A percentile compares a stretch with the other conserved stretches of the same genome.
Conservation (phyloP, 805 yeast species). For the Wilhelminamyces savonicus region DNA sequence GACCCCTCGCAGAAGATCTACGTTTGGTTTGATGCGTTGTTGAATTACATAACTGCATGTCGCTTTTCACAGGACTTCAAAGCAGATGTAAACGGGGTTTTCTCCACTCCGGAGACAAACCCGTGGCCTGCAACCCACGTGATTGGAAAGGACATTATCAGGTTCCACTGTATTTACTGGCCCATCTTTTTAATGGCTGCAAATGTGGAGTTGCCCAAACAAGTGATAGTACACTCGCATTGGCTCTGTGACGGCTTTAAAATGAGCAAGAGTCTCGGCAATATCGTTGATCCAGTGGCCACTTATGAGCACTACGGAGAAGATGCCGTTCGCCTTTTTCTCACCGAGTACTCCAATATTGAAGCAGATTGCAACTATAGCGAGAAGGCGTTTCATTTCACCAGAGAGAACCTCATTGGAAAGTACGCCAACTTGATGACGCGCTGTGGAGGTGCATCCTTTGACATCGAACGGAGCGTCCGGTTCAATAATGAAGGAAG, state of each 20-base stretch:
- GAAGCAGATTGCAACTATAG: conserved; percentile 77
- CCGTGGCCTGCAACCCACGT: conserved; percentile 74
- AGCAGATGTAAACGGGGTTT: neutral
- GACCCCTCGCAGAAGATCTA: conserved; percentile 76
- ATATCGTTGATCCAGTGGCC: conserved; percentile 87
- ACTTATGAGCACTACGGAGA: conserved; percentile 56
- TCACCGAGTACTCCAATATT: conserved; percentile 69
- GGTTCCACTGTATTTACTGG: conserved; percentile 93
- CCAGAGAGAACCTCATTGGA: conserved; percentile 65
- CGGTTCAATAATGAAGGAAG: conserved; percentile 13
- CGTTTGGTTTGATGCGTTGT: conserved; percentile 95
- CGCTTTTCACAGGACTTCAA: conserved; percentile 38
- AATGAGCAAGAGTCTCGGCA: conserved; percentile 91
- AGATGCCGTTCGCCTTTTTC: conserved; percentile 70
- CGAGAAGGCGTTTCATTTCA: conserved; percentile 43
- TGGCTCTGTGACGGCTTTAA: conserved; percentile 88
- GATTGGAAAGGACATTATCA: conserved; percentile 84
- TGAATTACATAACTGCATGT: conserved; percentile 72
- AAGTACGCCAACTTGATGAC: conserved; percentile 77
- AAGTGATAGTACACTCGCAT: conserved; percentile 85
- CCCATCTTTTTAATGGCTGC: conserved; percentile 88
- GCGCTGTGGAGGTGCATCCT: conserved; percentile 68
- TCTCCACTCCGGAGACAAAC: conserved; percentile 8
- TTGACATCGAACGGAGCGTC: conserved; percentile 47
- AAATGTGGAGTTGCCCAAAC: conserved; percentile 59